Base-by-base conservation (phyloP, 805 yeast species). In the Kodamaea jinghongensis region DNA sequence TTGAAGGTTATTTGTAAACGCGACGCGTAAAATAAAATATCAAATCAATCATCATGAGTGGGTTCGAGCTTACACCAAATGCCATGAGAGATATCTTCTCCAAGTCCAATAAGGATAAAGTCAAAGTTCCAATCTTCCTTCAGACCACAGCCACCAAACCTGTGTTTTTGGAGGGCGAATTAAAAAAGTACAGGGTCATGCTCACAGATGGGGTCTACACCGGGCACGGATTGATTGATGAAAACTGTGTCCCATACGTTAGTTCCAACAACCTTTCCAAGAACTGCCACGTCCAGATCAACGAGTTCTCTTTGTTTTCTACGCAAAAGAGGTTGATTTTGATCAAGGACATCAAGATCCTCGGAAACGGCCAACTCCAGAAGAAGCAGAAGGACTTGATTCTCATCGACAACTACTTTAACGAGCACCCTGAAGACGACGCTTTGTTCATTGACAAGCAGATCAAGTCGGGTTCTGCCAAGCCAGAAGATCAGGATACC, bases 391-490 rank as follows among this genome's bases (percentile, higher is more conserved):
- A 71, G 34, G 57, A 58, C n/a, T 48, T 62, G n/a, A 58, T 66
- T 35, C 59, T 67, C 28, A 56, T 82, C 28, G 88, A 82, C 54
- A 73, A 72, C 14, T 82, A 81, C 54, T 76, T 79, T 48, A 70
- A 63, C 28, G 67, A 65, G 11, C 79, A 83, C 57, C 84, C 86
- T 3, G 75, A 73, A 27, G 81, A 78, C 51, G 78, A 73, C 44
- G 56, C 36, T 38, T 58, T 49, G 46, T 52, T 36, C 44, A 50
- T 38, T 28, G 36, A 36, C 9, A 44, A 34, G 17, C 16, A 25
- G 20, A 20, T 17, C 30, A 34, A 26, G n/a, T 22, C 43, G 17
- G 43, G 33, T 12, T 34, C 43, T 4, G 22, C 42, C 13, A 32
- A 32, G 10, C 31, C 31, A 14, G 25, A 30, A 17, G 36, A 33